Conservation (phyloP, 495 filamentous ascomycete genomes). For the Aspergillus avenaceus region DNA sequence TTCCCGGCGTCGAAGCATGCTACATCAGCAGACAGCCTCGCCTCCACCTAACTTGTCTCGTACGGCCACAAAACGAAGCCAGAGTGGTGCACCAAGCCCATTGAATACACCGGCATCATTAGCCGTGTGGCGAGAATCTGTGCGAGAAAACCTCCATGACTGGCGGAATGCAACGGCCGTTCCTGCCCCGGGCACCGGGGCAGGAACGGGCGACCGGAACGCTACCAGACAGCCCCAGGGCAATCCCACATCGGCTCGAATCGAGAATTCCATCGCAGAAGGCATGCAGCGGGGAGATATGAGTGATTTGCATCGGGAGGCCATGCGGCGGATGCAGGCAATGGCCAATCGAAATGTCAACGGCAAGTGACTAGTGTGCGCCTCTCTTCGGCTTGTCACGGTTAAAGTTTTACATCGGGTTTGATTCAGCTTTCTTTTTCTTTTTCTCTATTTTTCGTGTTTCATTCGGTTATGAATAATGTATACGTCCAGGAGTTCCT, state of each 20-base stretch:
- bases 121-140: slow-evolving; percentile 70
- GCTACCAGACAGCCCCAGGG: slow-evolving; percentile 27
- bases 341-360: slow-evolving; percentile 50
- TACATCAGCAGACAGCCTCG: slow-evolving; percentile 36
- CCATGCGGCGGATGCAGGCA: slow-evolving; percentile 79
- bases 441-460: slow-evolving; percentile 4
- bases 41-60: slow-evolving; percentile 12
- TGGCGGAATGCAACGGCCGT: slow-evolving; percentile 33
- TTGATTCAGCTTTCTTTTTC: slow-evolving; percentile 16
- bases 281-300: slow-evolving; percentile 74
- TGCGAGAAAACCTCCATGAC: slow-evolving; percentile 58
- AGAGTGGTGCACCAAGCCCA: slow-evolving; percentile 23
- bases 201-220: slow-evolving; percentile 12
- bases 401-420: background rate
- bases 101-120: slow-evolving; percentile 56
- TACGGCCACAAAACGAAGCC: slow-evolving; percentile 15
- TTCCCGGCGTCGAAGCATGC: slow-evolving; percentile 56
- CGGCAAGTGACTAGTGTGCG: slow-evolving; percentile 13
- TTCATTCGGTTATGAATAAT: slow-evolving; percentile 2
- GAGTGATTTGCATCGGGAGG: slow-evolving; percentile 73
- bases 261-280: slow-evolving; percentile 56
- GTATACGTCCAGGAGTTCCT: background rate
- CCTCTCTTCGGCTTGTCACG: background rate
- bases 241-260: slow-evolving; percentile 31
- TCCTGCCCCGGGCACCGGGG: slow-evolving; percentile 2